Conservation (phyloP, 441 rosid genomes). For the Populus trichocarpa region DNA sequence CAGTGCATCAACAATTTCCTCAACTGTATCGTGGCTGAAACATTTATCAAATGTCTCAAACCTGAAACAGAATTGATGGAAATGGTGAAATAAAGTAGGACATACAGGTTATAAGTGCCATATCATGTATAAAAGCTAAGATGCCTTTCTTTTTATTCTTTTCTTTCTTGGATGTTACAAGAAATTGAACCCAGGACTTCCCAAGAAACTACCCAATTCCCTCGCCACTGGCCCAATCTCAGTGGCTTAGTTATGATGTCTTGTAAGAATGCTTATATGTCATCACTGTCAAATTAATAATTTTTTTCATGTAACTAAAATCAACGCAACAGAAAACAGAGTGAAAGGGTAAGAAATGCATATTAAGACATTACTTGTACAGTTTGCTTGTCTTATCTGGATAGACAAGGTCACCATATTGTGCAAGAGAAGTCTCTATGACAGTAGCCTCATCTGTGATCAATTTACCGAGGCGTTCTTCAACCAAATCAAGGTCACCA, state of each 20-base stretch:
- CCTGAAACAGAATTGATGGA: constrained; percentile 34
- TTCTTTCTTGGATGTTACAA: not conserved
- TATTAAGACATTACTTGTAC: constrained; percentile 39
- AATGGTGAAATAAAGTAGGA: constrained; percentile 7
- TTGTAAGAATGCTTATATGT: not conserved
- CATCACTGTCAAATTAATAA: not conserved
- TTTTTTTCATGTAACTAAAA: not conserved
- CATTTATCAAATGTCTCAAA: constrained; percentile 73
- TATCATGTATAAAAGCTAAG: not conserved
- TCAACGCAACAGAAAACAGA: not conserved
- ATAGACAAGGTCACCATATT: constrained; percentile 84
- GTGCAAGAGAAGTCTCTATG: constrained; percentile 74
- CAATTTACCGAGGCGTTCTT: constrained; percentile 79
- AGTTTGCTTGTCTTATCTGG: constrained; percentile 62
- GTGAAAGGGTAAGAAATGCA: not conserved
- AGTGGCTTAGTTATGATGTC: not conserved
- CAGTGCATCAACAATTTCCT: constrained; percentile 73
- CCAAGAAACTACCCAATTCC: not conserved
- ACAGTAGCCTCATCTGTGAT: constrained; percentile 76
- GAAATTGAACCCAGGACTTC: not conserved
- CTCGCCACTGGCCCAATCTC: not conserved
- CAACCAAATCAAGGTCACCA: constrained; percentile 47
- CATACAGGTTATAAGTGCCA: constrained; percentile 3
- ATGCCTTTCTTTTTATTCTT: not conserved
- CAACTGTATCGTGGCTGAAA: constrained; percentile 77